phyloP scores from a whole-genome alignment of 1,139 yeast species.

The Pneumocystis murina region DNA sequence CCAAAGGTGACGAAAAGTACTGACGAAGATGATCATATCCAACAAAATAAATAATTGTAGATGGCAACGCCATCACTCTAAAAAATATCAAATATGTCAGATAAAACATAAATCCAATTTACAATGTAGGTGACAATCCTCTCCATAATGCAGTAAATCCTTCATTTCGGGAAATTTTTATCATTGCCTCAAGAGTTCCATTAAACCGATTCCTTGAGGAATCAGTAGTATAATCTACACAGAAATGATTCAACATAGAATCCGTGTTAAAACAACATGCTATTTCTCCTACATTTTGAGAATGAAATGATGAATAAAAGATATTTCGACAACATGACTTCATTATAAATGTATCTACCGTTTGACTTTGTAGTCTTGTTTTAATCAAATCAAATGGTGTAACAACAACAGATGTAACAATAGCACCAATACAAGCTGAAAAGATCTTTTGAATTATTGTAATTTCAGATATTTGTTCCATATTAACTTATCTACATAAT shows the following conservation, averaged over 20 bases:
- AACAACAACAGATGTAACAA: slow-evolving; percentile 10
- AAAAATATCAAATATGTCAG: not conserved
- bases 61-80: slow-evolving; percentile 69
- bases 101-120: not conserved
- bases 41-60: slow-evolving; percentile 84
- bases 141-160: slow-evolving; percentile 75
- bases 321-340: slow-evolving; percentile 6
- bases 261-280: slow-evolving; percentile 2
- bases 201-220: slow-evolving; percentile 17
- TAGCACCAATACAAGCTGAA: slow-evolving; percentile 3
- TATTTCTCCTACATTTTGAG: slow-evolving; percentile 1
- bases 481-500: slow-evolving; percentile 1
- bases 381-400: slow-evolving; percentile 14
- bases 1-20: slow-evolving; percentile 23
- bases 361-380: slow-evolving; percentile 13
- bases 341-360: slow-evolving; percentile 1
- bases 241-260: not conserved
- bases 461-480: not conserved
- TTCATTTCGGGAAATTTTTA: slow-evolving; percentile 50
- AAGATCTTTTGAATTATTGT: not conserved
- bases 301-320: not conserved
- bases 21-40: slow-evolving; percentile 69
- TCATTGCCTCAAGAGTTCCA: slow-evolving; percentile 62
- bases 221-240: not conserved
- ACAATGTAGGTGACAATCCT: slow-evolving; percentile 64